Conservation (phyloP, 805 yeast species). For the Cyberlindnera euphorbiae region DNA sequence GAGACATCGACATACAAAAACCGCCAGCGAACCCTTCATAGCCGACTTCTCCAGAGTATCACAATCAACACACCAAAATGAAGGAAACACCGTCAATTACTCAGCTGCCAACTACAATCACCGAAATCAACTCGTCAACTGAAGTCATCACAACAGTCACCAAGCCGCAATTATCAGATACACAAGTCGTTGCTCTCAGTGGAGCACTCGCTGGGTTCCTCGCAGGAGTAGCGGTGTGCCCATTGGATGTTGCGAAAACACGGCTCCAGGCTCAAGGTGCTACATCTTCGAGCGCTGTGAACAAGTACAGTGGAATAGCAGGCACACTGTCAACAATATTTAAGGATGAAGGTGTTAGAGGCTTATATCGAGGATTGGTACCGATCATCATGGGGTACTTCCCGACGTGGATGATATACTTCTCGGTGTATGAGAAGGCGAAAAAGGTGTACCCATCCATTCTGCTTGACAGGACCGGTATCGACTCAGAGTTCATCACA, state of each 20-base stretch:
- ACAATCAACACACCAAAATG: too few relatives aligned
- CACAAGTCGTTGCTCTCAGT: slow-evolving; percentile 68
- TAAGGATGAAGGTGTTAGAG: slow-evolving; percentile 74
- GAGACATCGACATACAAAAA: too few relatives aligned
- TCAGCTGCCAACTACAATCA: slow-evolving; percentile 3
- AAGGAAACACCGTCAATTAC: slow-evolving; percentile 1
- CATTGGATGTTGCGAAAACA: slow-evolving; percentile 93
- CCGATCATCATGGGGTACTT: slow-evolving; percentile 94
- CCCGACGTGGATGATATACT: slow-evolving; percentile 97
- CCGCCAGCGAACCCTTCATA: too few relatives aligned
- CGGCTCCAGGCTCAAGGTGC: slow-evolving; percentile 88
- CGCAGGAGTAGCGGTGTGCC: slow-evolving; percentile 89
- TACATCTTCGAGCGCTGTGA: slow-evolving; percentile 4
- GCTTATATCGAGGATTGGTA: slow-evolving; percentile 83
- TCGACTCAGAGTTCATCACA: slow-evolving; percentile 31
- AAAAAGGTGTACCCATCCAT: slow-evolving; percentile 49
- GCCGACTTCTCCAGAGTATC: too few relatives aligned
- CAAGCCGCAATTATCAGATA: slow-evolving; percentile 28
- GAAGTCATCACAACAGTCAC: slow-evolving; percentile 8
- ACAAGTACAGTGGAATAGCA: slow-evolving; percentile 50
- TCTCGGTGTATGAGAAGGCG: slow-evolving; percentile 80
- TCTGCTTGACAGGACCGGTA: slow-evolving; percentile 23
- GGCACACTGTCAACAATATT: slow-evolving; percentile 64
- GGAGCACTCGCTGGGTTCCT: slow-evolving; percentile 94
- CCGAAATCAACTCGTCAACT: slow-evolving; percentile 6